phyloP scores from a whole-genome alignment of 2,329 filamentous ascomycete genomes.

The Ophiocordyceps australis region DNA sequence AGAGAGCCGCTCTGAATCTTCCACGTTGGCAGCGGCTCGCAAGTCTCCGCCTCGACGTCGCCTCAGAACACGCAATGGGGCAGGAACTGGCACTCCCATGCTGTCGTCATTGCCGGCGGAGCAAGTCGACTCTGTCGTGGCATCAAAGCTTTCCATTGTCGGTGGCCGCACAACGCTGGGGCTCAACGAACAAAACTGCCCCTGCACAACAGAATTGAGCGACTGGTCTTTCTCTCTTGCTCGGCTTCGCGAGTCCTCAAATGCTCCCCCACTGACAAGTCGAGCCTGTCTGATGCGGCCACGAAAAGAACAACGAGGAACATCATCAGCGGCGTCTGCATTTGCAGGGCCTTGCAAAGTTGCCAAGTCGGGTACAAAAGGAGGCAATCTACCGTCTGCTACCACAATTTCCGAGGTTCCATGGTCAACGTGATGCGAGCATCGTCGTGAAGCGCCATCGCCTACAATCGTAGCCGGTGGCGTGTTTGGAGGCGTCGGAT shows the following conservation, averaged over 20 bases:
- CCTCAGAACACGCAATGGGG: slow-evolving; percentile 45
- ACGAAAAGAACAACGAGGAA: slow-evolving; percentile 9
- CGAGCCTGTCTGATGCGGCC: slow-evolving; percentile 9
- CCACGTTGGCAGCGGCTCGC: slow-evolving; percentile 46
- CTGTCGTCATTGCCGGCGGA: slow-evolving; percentile 29
- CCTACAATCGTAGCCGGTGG: slow-evolving; percentile 26
- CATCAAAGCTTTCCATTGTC: slow-evolving; percentile 42
- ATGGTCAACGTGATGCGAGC: slow-evolving; percentile 36
- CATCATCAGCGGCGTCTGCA: slow-evolving; percentile 13
- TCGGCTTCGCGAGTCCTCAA: slow-evolving; percentile 22
- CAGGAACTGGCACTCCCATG: slow-evolving; percentile 18
- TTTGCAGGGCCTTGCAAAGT: slow-evolving; percentile 14
- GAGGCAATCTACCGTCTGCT: slow-evolving; percentile 22
- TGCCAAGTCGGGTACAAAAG: slow-evolving; percentile 26
- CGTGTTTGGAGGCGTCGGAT: slow-evolving; percentile 43
- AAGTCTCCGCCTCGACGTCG: slow-evolving; percentile 61
- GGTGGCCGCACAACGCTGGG: slow-evolving; percentile 32
- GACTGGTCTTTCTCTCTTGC: slow-evolving; percentile 26
- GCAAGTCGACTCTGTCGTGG: slow-evolving; percentile 31
- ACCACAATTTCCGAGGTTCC: slow-evolving; percentile 16
- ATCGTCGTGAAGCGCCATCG: slow-evolving; percentile 30
- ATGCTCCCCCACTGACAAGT: slow-evolving; percentile 10
- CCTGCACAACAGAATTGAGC: slow-evolving; percentile 29
- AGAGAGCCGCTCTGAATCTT: slow-evolving; percentile 33
- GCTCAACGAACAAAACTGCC: slow-evolving; percentile 42